These are phyloP conservation scores for Cryptococcus deneoformans DNA, from an alignment of 1,284 basidiomycete species.

Conservation along the genomic window DNA sequence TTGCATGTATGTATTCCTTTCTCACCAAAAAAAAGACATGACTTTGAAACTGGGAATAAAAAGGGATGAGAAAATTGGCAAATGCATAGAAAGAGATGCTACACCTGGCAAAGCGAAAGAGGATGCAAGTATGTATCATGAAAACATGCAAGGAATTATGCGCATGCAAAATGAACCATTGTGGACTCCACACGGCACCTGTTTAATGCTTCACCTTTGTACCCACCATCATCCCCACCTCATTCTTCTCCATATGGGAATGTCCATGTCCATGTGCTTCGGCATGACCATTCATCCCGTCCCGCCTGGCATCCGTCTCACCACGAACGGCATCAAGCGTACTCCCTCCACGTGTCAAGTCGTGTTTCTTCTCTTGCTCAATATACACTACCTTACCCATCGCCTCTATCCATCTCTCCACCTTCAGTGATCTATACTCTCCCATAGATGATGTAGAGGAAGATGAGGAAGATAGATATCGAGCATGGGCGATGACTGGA, in stretches of 20 bases:
- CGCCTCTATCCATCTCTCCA: slow-evolving; percentile 52
- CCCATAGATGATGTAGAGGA: slow-evolving; percentile 6
- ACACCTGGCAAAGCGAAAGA: too few relatives aligned
- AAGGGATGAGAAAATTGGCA: too few relatives aligned
- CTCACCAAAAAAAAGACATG: too few relatives aligned
- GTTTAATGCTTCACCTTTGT: neutral
- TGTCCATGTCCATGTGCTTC: neutral
- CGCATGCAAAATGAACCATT: too few relatives aligned
- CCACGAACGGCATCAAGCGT: neutral
- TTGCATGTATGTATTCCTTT: too few relatives aligned
- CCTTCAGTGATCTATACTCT: slow-evolving; percentile 7
- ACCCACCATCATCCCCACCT: slow-evolving; percentile 2
- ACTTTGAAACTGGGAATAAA: too few relatives aligned
- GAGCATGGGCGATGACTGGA: slow-evolving; percentile 86
- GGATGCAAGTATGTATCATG: too few relatives aligned
- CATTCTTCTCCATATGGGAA: neutral
- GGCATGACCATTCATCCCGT: neutral
- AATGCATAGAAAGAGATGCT: too few relatives aligned
- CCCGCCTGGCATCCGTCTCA: neutral
- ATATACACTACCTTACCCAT: slow-evolving; percentile 66
- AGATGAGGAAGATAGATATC: slow-evolving; percentile 58
- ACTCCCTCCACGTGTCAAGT: neutral
- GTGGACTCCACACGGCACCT: too few relatives aligned
- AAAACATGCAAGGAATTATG: too few relatives aligned
- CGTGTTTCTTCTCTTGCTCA: slow-evolving; percentile 21